These are phyloP conservation scores for Yarrowia phangngaensis DNA, from an alignment of 805 yeast species.

Conservation along the genomic window DNA sequence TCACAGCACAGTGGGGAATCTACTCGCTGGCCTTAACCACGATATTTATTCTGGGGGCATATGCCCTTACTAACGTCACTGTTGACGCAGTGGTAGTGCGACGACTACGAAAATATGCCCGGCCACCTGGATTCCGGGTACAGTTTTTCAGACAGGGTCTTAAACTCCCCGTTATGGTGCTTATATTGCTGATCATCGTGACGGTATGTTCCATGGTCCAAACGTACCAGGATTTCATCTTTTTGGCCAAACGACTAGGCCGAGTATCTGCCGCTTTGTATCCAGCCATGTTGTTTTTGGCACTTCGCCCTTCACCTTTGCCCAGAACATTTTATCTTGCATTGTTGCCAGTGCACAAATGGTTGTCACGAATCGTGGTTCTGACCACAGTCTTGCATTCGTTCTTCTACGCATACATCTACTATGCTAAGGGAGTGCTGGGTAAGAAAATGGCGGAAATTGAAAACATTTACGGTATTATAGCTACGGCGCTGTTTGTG, in stretches of 20 bases:
- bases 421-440: slow-evolving; percentile 41
- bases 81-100: slow-evolving; percentile 5
- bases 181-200: slow-evolving; percentile 1
- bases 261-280: slow-evolving; percentile 69
- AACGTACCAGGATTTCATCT: slow-evolving; percentile 25
- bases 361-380: slow-evolving; percentile 78
- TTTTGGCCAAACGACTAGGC: slow-evolving; percentile 58
- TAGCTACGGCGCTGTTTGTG: slow-evolving; percentile 60
- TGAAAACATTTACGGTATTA: slow-evolving; percentile 68
- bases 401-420: slow-evolving; percentile 49
- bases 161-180: slow-evolving; percentile 1
- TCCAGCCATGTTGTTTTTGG: slow-evolving; percentile 70
- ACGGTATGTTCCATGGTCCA: slow-evolving; percentile 13
- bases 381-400: slow-evolving; percentile 65
- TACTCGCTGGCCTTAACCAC: slow-evolving; percentile 12
- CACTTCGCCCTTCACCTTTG: slow-evolving; percentile 79
- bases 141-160: slow-evolving; percentile 24
- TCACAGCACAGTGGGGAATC: slow-evolving; percentile 11
- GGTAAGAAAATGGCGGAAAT: slow-evolving; percentile 47
- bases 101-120: slow-evolving; percentile 24
- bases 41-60: slow-evolving; percentile 17
- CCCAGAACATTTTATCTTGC: slow-evolving; percentile 72
- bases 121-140: slow-evolving; percentile 13
- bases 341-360: slow-evolving; percentile 78
- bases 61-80: slow-evolving; percentile 11